Conservation (phyloP, 805 yeast species). For the Hanseniaspora valbyensis region DNA sequence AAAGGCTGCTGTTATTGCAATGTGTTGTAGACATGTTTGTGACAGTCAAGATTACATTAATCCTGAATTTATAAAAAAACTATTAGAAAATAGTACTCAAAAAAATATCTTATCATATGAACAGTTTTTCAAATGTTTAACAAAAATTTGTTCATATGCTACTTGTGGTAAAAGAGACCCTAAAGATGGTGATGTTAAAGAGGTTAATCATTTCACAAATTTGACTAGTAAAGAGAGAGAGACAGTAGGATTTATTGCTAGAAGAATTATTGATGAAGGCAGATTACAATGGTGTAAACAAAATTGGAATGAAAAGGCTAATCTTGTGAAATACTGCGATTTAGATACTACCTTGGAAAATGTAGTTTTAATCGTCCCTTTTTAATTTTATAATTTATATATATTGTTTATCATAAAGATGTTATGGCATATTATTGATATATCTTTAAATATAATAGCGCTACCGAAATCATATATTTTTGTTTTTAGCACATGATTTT, state of each 20-base stretch:
- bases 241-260: slow-evolving; percentile 51
- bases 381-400: slow-evolving; percentile 21
- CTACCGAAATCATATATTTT: too few relatives aligned
- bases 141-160: slow-evolving; percentile 78
- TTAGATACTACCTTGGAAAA: slow-evolving; percentile 58
- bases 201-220: slow-evolving; percentile 35
- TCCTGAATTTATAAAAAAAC: slow-evolving; percentile 21
- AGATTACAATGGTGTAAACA: slow-evolving; percentile 29
- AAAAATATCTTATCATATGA: slow-evolving; percentile 18
- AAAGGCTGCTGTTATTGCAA: slow-evolving; percentile 63
- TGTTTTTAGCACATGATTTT: too few relatives aligned
- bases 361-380: slow-evolving; percentile 35
- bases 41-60: slow-evolving; percentile 36
- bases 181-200: slow-evolving; percentile 31
- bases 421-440: too few relatives aligned
- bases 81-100: slow-evolving; percentile 40
- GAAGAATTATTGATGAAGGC: slow-evolving; percentile 66
- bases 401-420: background rate
- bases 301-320: slow-evolving; percentile 12
- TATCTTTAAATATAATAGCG: too few relatives aligned
- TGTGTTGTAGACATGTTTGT: slow-evolving; percentile 89
- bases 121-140: slow-evolving; percentile 38
- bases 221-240: slow-evolving; percentile 42
- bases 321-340: slow-evolving; percentile 49
- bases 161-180: slow-evolving; percentile 53